These are phyloP conservation scores for Stemphylium lycopersici DNA, from an alignment of 2,329 filamentous ascomycete genomes.

Conservation along the genomic window DNA sequence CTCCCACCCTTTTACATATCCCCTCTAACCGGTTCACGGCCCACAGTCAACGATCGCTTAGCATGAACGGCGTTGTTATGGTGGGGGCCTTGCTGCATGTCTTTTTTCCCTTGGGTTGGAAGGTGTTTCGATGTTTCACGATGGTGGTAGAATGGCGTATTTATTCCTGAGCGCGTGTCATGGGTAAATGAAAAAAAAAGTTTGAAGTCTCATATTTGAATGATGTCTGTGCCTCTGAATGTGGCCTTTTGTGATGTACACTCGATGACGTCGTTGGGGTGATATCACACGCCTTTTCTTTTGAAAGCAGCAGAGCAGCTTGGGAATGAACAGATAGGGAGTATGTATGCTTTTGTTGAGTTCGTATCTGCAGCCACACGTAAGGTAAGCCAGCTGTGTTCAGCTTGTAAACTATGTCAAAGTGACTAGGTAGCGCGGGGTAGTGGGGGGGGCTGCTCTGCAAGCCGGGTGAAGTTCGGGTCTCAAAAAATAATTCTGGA, in stretches of 20 bases:
- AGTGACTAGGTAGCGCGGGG: conserved; percentile 23
- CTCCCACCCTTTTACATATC: conserved; percentile 11
- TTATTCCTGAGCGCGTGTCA: conserved; percentile 8
- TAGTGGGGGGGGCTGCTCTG: conserved; percentile 16
- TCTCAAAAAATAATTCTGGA: conserved; percentile 22
- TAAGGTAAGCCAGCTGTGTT: background rate
- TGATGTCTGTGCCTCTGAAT: background rate
- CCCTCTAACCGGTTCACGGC: conserved; percentile 10
- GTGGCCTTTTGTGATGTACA: background rate
- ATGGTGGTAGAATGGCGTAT: conserved; percentile 14
- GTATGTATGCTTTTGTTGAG: background rate
- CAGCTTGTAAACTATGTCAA: background rate
- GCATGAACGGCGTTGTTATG: conserved; percentile 27
- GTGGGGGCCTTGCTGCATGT: conserved; percentile 25
- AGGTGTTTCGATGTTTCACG: conserved; percentile 6
- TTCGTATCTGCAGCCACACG: background rate
- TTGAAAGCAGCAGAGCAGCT: background rate
- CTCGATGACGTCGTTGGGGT: background rate
- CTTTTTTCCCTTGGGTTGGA: conserved; percentile 9
- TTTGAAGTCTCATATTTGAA: conserved; percentile 10
- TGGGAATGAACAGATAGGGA: background rate
- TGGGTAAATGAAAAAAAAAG: conserved; percentile 16
- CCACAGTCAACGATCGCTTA: conserved; percentile 16
- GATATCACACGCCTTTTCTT: too few species aligned
- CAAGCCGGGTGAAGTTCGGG: conserved; percentile 24